phyloP scores from a whole-genome alignment of 495 filamentous ascomycete species.

The Penicillium ucsense region DNA sequence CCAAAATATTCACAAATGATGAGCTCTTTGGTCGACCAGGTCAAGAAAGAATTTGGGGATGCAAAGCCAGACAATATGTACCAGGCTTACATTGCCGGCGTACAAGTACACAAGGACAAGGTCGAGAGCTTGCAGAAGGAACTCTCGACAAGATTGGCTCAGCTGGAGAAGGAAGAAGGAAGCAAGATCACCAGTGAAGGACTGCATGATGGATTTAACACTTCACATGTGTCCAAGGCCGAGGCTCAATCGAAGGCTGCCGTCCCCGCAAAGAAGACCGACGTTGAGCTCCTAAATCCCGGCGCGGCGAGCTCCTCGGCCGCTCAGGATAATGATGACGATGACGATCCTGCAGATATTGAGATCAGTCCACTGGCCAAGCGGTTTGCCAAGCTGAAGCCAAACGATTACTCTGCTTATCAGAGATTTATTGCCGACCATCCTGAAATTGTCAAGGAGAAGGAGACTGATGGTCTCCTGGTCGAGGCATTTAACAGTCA shows the following conservation, averaged over 20 bases:
- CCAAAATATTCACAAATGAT: slow-evolving; percentile 95
- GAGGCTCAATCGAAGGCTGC: slow-evolving; percentile 31
- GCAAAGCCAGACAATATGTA: slow-evolving; percentile 53
- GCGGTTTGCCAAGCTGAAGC: slow-evolving; percentile 68
- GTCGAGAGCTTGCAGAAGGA: slow-evolving; percentile 70
- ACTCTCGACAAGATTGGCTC: slow-evolving; percentile 57
- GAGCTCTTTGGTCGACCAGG: slow-evolving; percentile 80
- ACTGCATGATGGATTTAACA: slow-evolving; percentile 88
- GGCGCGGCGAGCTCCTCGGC: slow-evolving; percentile 33
- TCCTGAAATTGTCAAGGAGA: slow-evolving; percentile 70
- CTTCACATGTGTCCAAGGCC: slow-evolving; percentile 62
- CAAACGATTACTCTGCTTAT: slow-evolving; percentile 61
- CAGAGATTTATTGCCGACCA: slow-evolving; percentile 66
- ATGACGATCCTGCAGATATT: slow-evolving; percentile 60
- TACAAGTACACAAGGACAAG: slow-evolving; percentile 65
- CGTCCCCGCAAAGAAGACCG: slow-evolving; percentile 15
- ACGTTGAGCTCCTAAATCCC: slow-evolving; percentile 79
- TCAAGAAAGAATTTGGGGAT: slow-evolving; percentile 80
- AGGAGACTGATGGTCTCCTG: slow-evolving; percentile 83
- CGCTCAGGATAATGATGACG: slow-evolving; percentile 49
- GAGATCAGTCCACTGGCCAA: slow-evolving; percentile 66
- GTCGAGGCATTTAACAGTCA: slow-evolving; percentile 85
- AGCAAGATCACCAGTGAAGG: slow-evolving; percentile 90
- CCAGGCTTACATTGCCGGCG: slow-evolving; percentile 62
- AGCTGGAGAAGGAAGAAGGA: slow-evolving; percentile 78